A percentile compares a stretch with the other conserved stretches of the same genome.
These are phyloP conservation scores for Paracamarosporium sp. DNA, from an alignment of 2,329 filamentous ascomycete genomes.

Conservation along the genomic window DNA sequence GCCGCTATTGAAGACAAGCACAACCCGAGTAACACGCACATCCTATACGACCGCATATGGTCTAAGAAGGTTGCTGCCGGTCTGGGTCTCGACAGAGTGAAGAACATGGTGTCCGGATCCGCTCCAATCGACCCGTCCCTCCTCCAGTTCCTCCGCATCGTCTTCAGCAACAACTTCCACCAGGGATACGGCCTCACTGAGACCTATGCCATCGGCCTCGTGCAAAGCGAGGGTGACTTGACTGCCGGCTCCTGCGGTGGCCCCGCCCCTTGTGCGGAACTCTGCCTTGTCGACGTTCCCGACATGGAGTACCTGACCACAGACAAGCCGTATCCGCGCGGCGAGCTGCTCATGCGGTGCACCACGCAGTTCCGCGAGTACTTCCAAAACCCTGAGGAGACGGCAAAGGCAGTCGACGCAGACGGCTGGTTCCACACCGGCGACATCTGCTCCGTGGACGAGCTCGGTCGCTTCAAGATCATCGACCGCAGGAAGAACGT, in stretches of 20 bases:
- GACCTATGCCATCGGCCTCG: constrained; percentile 78
- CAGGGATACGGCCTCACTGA: constrained; percentile 97
- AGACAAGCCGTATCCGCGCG: constrained; percentile 88
- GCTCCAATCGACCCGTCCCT: constrained; percentile 89
- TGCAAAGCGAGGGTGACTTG: constrained; percentile 75
- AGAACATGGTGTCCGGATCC: constrained; percentile 82
- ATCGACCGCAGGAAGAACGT: constrained; percentile 99
- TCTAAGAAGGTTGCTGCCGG: constrained; percentile 84
- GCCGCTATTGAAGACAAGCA: constrained; percentile 75
- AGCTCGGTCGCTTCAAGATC: constrained; percentile 85
- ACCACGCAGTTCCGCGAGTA: constrained; percentile 85
- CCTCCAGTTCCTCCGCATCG: constrained; percentile 86
- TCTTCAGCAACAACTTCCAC: constrained; percentile 77
- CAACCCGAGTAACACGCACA: constrained; percentile 79
- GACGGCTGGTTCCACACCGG: constrained; percentile 98
- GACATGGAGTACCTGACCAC: constrained; percentile 92
- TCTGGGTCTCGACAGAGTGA: constrained; percentile 77
- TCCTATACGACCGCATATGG: constrained; percentile 87
- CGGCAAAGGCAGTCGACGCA: constrained; percentile 77
- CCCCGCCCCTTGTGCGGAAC: constrained; percentile 71
- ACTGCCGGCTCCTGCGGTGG: constrained; percentile 82
- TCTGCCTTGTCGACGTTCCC: constrained; percentile 84
- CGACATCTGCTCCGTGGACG: constrained; percentile 87
- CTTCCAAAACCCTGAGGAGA: constrained; percentile 89
- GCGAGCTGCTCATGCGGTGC: constrained; percentile 85